Base-by-base conservation (phyloP, 2,329 filamentous ascomycete species). In the Eurotiales sp. region DNA sequence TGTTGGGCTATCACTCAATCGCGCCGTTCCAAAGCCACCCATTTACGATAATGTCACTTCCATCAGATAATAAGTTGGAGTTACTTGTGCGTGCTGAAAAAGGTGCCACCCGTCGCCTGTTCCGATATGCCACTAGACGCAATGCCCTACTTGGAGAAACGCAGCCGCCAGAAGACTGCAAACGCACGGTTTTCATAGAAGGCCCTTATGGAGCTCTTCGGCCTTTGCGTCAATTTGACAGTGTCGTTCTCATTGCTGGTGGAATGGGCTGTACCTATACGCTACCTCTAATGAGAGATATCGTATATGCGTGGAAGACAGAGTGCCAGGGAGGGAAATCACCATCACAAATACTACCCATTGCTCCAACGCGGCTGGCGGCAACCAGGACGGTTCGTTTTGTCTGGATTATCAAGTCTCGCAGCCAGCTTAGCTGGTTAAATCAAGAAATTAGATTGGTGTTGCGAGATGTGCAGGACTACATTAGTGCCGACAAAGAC, bases 1-100 rank as follows among this genome's bases (percentile, higher is more conserved):
- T 84, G 57, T 66, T 86, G 2, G 78, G 79, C 4, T 83, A 73
- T 58, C 83, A 79, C 58, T 73, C 72, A 0, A 62, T 84, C 32
- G 72, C 75, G 15, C 81, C 80, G 1, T 65, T 86, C 2, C 80
- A 85, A 59, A 79, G 77, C 21, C 83, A 87, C 56, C 84, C 83
- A 0, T 86, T 86, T 59, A 85, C 82, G 1, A 81, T 86, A 52
- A 70, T 78, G 2, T 81, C 78, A 1, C 71, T 83, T 11, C 77
- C 79, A 0, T 70, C 72, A 34, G 80, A 83, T 58, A 71, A 73
- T 1, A 76, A 73, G 51, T 72, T 84, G 62, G 78, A 82, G 46
- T 82, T 84, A 54, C 61, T 81, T 3, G 70, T 83, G 8, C 78
- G 79, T 51, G 72, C 78, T 1, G 72, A 81, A 57, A 73, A 68